Base-by-base conservation (phyloP, 2,329 filamentous ascomycete genomes). In the Diaporthe ampelina region DNA sequence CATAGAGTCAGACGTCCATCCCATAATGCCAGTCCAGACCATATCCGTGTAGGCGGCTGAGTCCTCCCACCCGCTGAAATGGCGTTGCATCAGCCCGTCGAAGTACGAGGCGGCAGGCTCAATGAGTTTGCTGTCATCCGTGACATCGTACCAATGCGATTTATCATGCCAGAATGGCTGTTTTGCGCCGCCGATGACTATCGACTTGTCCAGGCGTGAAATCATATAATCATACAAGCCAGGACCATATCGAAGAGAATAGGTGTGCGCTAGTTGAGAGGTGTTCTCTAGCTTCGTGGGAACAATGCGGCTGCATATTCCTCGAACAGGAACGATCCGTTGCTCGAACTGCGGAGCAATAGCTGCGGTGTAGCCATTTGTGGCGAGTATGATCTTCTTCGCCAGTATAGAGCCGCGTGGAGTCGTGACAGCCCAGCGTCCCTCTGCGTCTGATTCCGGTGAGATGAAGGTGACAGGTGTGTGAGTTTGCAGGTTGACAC, bases 301-400 rank as follows among this genome's bases (percentile, higher is more conserved):
- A 7, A 59, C 26, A 21, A 73, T 70, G 6, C 54, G 72, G 54
- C 80, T 81, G 73, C 81, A 83, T 3, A 81, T 82, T 1, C 90
- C 92, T 54, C 91, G 87, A 3, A 89, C 87, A 0, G 92, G 92
- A 11, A 92, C 86, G 74, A 94, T 93, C 13, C 89, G 87, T 74
- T 88, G 86, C 9, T 84, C 81, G 79, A 92, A 93, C 72, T 86
- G 80, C 0, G 91, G 91, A 1, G 91, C 82, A 8, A 94, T 80
- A 17, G 88, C 86, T 1, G 90, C 88, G 0, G 91, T 93, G 80
- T 93, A 94, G 17, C 85, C 92, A 77, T 94, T 94, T 1, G 91
- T 93, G 21, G 92, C 91, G 57, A 93, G 85, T 24, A 94, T 83
- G 19, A 94, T 84, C 45, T 86, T 87, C 35, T 83, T 84, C 1